Evolutionary conservation across 257 asterid genomes (phyloP), one percentile per base, ranked within the genome.

Genomic region (Phtheirospermum japonicum): DNA sequence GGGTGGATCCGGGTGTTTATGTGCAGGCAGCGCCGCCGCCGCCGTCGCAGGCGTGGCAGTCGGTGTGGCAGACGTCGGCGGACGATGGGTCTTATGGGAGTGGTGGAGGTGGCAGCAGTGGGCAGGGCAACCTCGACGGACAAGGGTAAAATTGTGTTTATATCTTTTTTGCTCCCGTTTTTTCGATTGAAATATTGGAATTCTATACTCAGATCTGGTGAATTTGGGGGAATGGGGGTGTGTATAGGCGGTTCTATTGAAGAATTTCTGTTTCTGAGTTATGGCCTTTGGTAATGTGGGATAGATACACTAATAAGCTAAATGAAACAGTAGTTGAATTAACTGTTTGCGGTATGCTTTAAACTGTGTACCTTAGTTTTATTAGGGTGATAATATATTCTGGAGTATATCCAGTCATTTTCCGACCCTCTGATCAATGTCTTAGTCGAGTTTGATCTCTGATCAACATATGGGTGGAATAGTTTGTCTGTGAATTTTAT

Each of bases 41-140:
- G 19, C 85, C 85, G 5, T 77, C 91, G 36, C 88, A 84, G 77
- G 91, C 88, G 42, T 84, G 91, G 91, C 91, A 81, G 74, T 79
- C 86, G 10, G 86, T 79, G 14, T 84, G 91, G 91, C 88, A 79
- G 84, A 62, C 81, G 7, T 36, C 75, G 33, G 64, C 75, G 1
- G 88, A 79, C n/a, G 91, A 81, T 48, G 82, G 78, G 9, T 64
- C 85, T 2, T 84, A 81, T 64, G 89, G 60, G 19, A 68, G 77
- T 39, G 75, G 80, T 10, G 79, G 73, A 34, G 80, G 75, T 49
- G 65, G 63, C 36, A 65, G 77, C 65, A 75, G 73, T 52, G 81
- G 76, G 33, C 88, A 79, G 73, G 85, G 76, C 9, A 81, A 65
- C 66, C 79, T 81, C 53, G 86, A 80, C 61, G 86, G 80, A 39